These are phyloP conservation scores for Chaetomiaceae sp. DNA, from an alignment of 2,329 filamentous ascomycete genomes.

Conservation along the genomic window DNA sequence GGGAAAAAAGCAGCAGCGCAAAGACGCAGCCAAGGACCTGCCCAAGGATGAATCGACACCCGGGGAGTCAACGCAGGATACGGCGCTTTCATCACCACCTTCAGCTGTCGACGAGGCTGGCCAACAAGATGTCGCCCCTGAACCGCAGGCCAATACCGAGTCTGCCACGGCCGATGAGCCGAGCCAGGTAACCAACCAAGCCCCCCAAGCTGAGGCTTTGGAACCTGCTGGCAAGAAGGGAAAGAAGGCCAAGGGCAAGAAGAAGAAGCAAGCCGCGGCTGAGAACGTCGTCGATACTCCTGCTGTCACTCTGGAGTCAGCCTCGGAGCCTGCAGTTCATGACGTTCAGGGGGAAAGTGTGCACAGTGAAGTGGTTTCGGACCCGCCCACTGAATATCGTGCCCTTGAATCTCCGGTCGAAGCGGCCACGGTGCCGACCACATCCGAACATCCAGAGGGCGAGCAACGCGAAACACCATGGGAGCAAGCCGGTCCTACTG, in stretches of 20 bases:
- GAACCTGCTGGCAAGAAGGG: conserved; percentile 17
- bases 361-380: neutral
- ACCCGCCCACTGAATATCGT: conserved; percentile 3
- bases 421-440: neutral
- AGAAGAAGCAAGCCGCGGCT: conserved; percentile 15
- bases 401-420: neutral
- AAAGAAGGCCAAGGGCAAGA: conserved; percentile 24
- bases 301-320: neutral
- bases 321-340: neutral
- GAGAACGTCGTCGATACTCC: conserved; percentile 7
- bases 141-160: conserved; percentile 1
- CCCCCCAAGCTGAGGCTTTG: conserved; percentile 9
- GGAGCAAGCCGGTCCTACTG: neutral
- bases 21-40: conserved; percentile 18
- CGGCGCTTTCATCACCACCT: neutral
- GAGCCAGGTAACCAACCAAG: neutral
- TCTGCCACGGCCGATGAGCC: neutral
- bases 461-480: neutral
- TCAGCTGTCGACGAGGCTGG: conserved; percentile 4
- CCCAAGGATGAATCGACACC: conserved; percentile 19
- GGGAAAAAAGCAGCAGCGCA: conserved; percentile 29
- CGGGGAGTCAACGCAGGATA: conserved; percentile 10
- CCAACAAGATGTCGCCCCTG: conserved; percentile 7
- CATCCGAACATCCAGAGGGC: neutral
- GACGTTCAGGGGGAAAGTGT: neutral